phyloP scores from a whole-genome alignment of 768 basidiomycete species.

The Naganishia randhawae region DNA sequence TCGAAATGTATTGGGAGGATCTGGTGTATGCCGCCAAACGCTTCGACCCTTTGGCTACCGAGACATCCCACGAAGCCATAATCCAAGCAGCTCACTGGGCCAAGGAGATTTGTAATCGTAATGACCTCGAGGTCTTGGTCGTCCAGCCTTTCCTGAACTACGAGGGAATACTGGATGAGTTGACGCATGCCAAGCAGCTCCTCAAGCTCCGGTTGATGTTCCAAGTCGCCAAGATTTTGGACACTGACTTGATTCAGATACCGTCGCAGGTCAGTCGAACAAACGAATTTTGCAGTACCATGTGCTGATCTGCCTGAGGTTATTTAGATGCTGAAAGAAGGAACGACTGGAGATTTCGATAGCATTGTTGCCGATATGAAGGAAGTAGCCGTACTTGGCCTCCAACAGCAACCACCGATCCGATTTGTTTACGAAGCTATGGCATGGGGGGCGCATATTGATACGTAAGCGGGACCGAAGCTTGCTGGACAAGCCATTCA shows the following conservation, averaged over 20 bases:
- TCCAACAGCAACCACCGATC: constrained; percentile 15
- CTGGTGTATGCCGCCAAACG: constrained; percentile 18
- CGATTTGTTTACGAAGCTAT: constrained; percentile 45
- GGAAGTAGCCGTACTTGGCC: constrained; percentile 9
- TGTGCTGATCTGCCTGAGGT: background rate
- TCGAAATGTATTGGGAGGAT: constrained; percentile 22
- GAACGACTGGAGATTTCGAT: constrained; percentile 15
- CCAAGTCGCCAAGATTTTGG: constrained; percentile 17
- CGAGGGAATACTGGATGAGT: constrained; percentile 10
- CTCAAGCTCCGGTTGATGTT: constrained; percentile 16
- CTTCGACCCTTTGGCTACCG: constrained; percentile 9
- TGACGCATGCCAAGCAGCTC: constrained; percentile 14
- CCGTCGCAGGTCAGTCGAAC: constrained; percentile 9
- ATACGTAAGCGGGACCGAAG: constrained; percentile 29
- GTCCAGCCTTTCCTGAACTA: constrained; percentile 18
- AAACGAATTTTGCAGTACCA: background rate
- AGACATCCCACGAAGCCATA: constrained; percentile 10
- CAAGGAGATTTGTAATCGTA: constrained; percentile 12
- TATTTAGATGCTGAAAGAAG: constrained; percentile 12
- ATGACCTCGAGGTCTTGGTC: constrained; percentile 15
- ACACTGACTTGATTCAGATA: constrained; percentile 20
- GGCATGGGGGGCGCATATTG: constrained; percentile 50
- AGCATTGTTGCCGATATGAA: constrained; percentile 20
- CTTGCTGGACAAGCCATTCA: background rate
- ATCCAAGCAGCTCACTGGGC: constrained; percentile 8